Evolutionary conservation across 495 filamentous ascomycete genomes (phyloP), one percentile per base, ranked within the genome.

Genomic region (Penicillium malachiteum): DNA sequence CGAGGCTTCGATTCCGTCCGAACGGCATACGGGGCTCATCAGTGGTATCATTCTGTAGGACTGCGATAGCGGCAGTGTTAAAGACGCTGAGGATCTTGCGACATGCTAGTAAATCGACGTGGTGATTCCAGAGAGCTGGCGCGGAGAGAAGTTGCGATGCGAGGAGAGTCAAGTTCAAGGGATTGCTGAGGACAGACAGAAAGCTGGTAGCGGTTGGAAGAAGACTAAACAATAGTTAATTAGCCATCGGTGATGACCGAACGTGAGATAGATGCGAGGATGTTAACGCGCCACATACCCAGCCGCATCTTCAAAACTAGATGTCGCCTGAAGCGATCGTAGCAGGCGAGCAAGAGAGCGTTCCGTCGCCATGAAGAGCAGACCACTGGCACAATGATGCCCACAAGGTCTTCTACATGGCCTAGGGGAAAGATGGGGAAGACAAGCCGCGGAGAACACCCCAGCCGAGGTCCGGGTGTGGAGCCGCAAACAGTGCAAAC

Each of bases 71-170:
- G 49, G 94, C 90, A 11, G 87, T 87, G 67, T 95, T 94, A 78
- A 90, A 97, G 58, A 95, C 84, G 67, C 91, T 88, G 57, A 97
- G 81, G 58, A 94, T 81, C 58, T 86, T 86, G 58, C 89, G 82
- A 66, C 86, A 84, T 3, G 86, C 84, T 38, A 82, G 81, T 33
- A 98, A 77, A 42, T 86, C 87, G 57, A 92, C 84, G 8, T 81
- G 80, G 35, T 81, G 79, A 31, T 84, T 75, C 94, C 94, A 98
- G 71, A 98, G 83, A 2, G 93, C 89, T 2, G 89, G 92, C 0
- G 92, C 87, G 9, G 83, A 84, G 18, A 98, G 83, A 35, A 97
- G 79, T 55, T 96, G 92, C n/a, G 90, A 91, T 1, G 92, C 89
- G 46, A 98, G 84, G 4, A 98, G 81, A 8, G 88, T 90, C 60